A percentile compares a stretch with the other conserved stretches of the same genome.
Conservation (phyloP, 306 rosid genomes). For the Prunus salicina region DNA sequence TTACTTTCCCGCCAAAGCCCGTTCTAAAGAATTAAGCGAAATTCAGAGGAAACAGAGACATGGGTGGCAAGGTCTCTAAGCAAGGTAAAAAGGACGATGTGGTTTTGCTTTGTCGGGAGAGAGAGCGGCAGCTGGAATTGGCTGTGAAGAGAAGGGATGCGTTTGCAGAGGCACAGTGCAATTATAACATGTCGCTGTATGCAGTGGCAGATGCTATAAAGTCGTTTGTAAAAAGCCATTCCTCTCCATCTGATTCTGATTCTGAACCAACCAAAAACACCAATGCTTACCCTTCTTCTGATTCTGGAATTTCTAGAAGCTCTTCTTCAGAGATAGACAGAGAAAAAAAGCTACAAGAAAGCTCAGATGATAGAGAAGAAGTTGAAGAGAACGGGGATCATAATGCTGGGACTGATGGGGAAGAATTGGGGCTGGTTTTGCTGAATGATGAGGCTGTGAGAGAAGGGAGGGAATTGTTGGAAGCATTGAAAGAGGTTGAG, state of each 20-base stretch:
- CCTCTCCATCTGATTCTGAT: slow-evolving; percentile 1
- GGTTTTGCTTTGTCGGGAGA: slow-evolving; percentile 22
- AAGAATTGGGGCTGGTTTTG: too few relatives aligned
- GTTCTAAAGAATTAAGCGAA: background rate
- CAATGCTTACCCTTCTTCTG: too few relatives aligned
- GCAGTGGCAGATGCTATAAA: slow-evolving; percentile 21
- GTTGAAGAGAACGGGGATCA: background rate
- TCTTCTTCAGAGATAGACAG: too few relatives aligned
- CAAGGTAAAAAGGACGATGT: slow-evolving; percentile 19
- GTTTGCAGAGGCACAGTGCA: slow-evolving; percentile 29
- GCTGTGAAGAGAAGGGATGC: slow-evolving; percentile 28
- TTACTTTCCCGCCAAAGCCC: background rate
- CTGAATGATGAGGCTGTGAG: too few relatives aligned
- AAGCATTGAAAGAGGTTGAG: too few relatives aligned
- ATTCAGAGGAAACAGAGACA: slow-evolving; percentile 1
- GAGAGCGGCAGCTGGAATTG: slow-evolving; percentile 10
- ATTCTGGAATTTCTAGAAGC: too few relatives aligned
- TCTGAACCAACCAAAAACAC: too few relatives aligned
- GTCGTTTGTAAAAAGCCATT: slow-evolving; percentile 21
- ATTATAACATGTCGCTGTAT: slow-evolving; percentile 24
- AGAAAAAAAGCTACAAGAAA: too few relatives aligned
- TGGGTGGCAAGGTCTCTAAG: slow-evolving; percentile 31
- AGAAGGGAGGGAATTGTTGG: too few relatives aligned
- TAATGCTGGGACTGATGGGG: too few relatives aligned
- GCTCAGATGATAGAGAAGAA: too few relatives aligned